Conservation (phyloP, 179 eudicot genomes). For the Actinidia chinensis region DNA sequence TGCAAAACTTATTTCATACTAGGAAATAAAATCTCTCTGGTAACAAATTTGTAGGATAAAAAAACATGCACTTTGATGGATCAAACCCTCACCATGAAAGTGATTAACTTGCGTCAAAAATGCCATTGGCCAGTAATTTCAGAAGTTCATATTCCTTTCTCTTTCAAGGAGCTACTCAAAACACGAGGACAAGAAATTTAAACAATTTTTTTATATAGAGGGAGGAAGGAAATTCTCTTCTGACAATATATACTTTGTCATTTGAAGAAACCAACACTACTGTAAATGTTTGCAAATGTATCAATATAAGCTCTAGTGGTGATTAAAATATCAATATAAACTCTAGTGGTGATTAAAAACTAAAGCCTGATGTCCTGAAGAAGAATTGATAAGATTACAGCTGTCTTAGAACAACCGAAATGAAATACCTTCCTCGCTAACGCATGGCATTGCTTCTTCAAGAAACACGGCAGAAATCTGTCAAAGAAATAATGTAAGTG, state of each 20-base stretch:
- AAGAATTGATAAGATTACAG: not conserved
- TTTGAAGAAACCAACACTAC: not conserved
- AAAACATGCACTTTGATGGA: not conserved
- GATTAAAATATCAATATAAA: not conserved
- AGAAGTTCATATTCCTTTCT: not conserved
- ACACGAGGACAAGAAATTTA: not conserved
- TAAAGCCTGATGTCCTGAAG: slow-evolving; percentile 2
- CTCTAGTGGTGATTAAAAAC: too few relatives aligned
- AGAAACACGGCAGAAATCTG: slow-evolving; percentile 37
- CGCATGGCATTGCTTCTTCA: slow-evolving; percentile 31
- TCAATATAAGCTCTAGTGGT: not conserved
- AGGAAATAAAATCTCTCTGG: not conserved
- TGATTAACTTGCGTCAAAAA: not conserved
- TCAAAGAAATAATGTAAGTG: slow-evolving; percentile 17
- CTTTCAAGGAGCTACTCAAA: not conserved
- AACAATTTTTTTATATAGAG: not conserved
- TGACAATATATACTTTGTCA: not conserved
- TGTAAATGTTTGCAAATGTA: not conserved
- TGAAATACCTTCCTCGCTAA: slow-evolving; percentile 29
- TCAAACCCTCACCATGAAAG: not conserved
- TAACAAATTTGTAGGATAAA: not conserved
- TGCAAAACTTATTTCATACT: not conserved
- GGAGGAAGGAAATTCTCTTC: not conserved
- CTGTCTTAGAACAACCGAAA: not conserved
- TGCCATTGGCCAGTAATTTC: not conserved